A percentile compares a stretch with the other conserved stretches of the same genome.
Evolutionary conservation across 202 grass and related monocot genomes (phyloP).

Genomic region (Carex arenaria): DNA sequence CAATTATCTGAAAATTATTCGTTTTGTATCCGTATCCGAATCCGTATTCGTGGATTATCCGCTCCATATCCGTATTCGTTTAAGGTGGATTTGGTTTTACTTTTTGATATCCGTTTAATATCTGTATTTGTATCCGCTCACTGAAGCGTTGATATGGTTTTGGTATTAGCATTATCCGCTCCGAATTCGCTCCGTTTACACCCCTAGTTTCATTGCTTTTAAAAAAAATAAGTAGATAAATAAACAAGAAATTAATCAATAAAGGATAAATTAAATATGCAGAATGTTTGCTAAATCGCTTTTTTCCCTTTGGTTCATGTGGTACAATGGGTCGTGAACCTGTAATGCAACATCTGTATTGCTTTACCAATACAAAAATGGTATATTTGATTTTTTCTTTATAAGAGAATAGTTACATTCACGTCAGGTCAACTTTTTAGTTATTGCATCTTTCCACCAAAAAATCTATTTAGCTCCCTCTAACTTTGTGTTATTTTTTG

Average conservation of each 20-base stretch:
- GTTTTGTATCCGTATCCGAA: no score
- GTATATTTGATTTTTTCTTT: not conserved
- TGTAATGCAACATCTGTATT: not conserved
- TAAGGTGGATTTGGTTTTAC: no score
- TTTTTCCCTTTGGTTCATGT: not conserved
- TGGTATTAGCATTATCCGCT: no score
- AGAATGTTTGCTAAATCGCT: not conserved
- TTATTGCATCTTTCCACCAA: not conserved
- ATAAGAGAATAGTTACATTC: not conserved
- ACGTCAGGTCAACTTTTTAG: not conserved
- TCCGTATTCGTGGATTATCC: no score
- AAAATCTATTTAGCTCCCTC: not conserved
- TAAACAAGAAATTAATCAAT: conserved; percentile 8
- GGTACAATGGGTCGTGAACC: not conserved
- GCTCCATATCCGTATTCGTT: no score
- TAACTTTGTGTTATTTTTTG: not conserved
- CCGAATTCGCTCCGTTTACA: no score
- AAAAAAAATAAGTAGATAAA: not conserved
- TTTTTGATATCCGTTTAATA: no score
- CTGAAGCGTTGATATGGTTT: no score
- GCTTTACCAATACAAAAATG: not conserved
- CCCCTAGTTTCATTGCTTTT: not conserved
- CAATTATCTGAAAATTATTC: no score
- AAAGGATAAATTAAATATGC: not conserved
- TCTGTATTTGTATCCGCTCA: no score